Base-by-base conservation (phyloP, 1,284 basidiomycete species). In the Cryptococcus floricola region DNA sequence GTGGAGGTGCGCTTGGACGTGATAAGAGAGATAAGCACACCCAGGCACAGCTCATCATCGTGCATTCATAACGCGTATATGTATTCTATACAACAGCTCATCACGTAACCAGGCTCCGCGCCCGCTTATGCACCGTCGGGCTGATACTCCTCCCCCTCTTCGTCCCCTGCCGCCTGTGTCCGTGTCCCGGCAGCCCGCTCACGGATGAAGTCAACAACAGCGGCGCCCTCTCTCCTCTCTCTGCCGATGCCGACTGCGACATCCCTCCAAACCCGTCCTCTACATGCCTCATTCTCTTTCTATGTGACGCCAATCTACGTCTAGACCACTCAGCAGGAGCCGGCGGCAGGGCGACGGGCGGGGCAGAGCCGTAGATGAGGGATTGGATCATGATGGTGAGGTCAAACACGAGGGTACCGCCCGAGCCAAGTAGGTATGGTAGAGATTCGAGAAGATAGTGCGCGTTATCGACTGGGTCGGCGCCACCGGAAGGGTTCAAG, bases 351-450 rank as follows among this genome's bases (percentile, higher is more conserved):
- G 60, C 60, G 14, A 72, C 51, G 0, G 76, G 76, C 7, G 65
- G 66, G 47, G 70, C 68, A 38, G 62, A 77, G 53, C 77, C 79
- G 60, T 85, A 86, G 5, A 85, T 64, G 58, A 81, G 74, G 10
- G 80, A 81, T 69, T 88, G 87, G 10, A 80, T 67, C 63, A 88
- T 82, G 68, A 96, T 95, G 4, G 88, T 88, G 48, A 95, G 78
- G 71, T 96, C 92, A 72, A 95, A 96, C 62, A 91, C 75, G 28
- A 95, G 83, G 0, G 92, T 95, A 3, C 92, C 92, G 39, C 83
- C 90, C 54, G 89, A 91, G 12, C 91, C 91, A 2, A 94, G 78
- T 0, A 95, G 80, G 70, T 91, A 94, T 61, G 76, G 76, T 16
- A 77, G 58, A 0, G 76, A 70, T 50, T 76, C 73, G 19, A 76